Percentiles rank a stretch among this genome's conserved stretches.
These are phyloP conservation scores for Ambispora gerdemannii DNA, from an alignment of 192 early-diverging fungal genomes.

Conservation along the genomic window DNA sequence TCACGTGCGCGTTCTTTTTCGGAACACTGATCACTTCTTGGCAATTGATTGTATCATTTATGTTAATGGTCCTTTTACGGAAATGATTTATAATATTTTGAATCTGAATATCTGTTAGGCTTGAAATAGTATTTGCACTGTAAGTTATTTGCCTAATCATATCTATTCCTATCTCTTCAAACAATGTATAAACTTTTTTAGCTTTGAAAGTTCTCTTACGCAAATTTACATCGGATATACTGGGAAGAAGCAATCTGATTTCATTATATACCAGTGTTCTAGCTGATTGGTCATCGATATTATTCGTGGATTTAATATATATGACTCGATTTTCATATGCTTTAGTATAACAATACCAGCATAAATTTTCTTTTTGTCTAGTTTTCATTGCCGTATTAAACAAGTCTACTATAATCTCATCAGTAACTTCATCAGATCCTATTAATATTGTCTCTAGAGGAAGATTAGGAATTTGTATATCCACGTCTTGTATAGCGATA, in stretches of 20 bases:
- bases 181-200: slow-evolving; percentile 19
- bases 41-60: not conserved
- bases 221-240: not conserved
- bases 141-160: slow-evolving; percentile 4
- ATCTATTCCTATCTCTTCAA: slow-evolving; percentile 16
- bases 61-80: too few relatives aligned
- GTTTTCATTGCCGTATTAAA: not conserved
- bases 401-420: too few relatives aligned
- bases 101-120: too few relatives aligned
- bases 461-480: too few relatives aligned
- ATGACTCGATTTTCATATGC: slow-evolving; percentile 3
- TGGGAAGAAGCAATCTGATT: slow-evolving; percentile 1
- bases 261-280: slow-evolving; percentile 11
- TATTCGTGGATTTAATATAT: not conserved
- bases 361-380: slow-evolving; percentile 19
- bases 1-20: not conserved
- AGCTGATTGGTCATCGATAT: slow-evolving; percentile 1
- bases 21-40: not conserved
- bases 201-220: not conserved
- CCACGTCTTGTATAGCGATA: too few relatives aligned
- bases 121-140: slow-evolving; percentile 8
- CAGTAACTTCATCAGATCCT: not conserved
- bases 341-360: slow-evolving; percentile 4
- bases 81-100: slow-evolving; percentile 18
- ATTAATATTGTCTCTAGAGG: too few relatives aligned